Base-by-base conservation (phyloP, 2,329 filamentous ascomycete species). In the Phoma sp. region DNA sequence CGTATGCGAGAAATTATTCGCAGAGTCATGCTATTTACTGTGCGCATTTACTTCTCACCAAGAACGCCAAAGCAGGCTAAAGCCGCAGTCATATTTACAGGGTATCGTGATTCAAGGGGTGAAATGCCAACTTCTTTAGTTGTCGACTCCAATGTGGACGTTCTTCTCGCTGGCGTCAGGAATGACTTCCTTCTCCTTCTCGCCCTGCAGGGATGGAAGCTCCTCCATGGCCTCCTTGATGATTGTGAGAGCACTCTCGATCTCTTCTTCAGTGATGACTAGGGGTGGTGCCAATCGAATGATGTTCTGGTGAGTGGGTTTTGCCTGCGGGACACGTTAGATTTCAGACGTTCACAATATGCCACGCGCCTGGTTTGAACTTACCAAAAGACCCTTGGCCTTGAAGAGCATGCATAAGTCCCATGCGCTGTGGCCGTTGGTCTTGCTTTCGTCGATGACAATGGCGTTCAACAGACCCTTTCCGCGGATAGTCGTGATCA, bases 281-380 rank as follows among this genome's bases (percentile, higher is more conserved):
- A 99, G 82, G 19, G 95, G 95, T 41, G 95, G 95, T n/a, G 95
- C 95, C 59, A 99, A 89, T 54, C 95, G 90, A 74, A 99, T 99
- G 76, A 99, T 98, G 78, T 98, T 97, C 72, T 96, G 89, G 77
- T 99, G 95, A 6, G 95, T 99, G 27, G 95, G 95, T 85, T 99
- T 99, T 69, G 95, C 95, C 92, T 96, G 74, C 71, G 56, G 41
- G 37, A 43, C 38, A 43, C 47, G 61, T 75, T 58, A 77, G 64
- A 61, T 60, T 56, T 46, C 27, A 61, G 62, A 64, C n/a, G 67
- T 52, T 59, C 77, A 74, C 37, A 72, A 70, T 63, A 77, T 75
- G 55, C 75, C 76, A 38, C 76, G 77, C 74, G 77, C 74, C n/a
- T 41, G 12, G 24, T 4, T 40, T 71, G 71, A 58, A 65, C 88